A percentile compares a stretch with the other conserved stretches of the same genome.
These are phyloP conservation scores for Adenanthera pavonina DNA, from an alignment of 306 rosid species.

Conservation along the genomic window DNA sequence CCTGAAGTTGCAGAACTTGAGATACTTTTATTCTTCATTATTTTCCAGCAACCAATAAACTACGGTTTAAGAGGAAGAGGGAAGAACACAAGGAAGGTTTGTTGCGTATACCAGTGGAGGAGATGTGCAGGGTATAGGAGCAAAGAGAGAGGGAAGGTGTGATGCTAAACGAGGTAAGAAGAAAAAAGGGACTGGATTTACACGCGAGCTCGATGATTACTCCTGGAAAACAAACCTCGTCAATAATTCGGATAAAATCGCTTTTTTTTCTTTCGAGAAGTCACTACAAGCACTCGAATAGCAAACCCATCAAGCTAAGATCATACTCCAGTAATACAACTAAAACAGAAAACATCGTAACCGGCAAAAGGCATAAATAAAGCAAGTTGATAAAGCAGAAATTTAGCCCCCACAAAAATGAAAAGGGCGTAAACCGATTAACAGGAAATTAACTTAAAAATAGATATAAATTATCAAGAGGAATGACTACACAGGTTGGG, in stretches of 20 bases:
- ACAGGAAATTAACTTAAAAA: not conserved
- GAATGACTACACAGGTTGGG: not conserved
- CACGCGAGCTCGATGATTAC: not conserved
- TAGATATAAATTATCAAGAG: not conserved
- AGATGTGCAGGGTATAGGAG: not conserved
- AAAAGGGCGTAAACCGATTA: not conserved
- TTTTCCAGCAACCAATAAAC: constrained; percentile 10
- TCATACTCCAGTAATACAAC: constrained; percentile 1
- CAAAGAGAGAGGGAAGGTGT: not conserved
- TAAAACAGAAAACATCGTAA: not conserved
- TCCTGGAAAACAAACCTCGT: not conserved
- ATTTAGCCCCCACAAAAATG: not conserved
- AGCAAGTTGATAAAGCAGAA: not conserved
- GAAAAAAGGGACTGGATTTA: constrained; percentile 16
- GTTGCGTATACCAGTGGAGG: not conserved
- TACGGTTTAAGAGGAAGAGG: not conserved
- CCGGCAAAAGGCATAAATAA: not conserved
- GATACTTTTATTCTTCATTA: not conserved
- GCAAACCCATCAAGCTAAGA: constrained; percentile 17
- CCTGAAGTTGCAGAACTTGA: not conserved
- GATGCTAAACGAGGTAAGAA: not conserved
- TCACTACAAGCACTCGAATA: not conserved
- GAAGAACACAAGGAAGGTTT: not conserved
- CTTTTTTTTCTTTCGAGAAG: not conserved
- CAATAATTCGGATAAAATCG: not conserved